Evolutionary conservation across 768 basidiomycete genomes (phyloP), one percentile per base, ranked within the genome.

Genomic region (Xerocomus spinulosus): DNA sequence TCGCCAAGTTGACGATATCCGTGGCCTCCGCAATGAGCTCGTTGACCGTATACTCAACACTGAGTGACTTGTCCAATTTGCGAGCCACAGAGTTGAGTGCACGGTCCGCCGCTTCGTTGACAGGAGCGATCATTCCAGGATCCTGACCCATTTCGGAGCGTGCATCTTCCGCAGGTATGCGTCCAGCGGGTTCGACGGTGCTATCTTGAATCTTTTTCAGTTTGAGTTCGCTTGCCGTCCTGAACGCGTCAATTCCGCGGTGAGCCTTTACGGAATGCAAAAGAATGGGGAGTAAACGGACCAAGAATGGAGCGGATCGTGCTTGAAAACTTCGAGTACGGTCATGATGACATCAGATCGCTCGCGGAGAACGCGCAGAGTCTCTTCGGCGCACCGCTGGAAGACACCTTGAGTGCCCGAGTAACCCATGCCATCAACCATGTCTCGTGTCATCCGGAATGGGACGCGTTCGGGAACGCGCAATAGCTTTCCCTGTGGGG

Each of bases 271-370:
- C n/a, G 15, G 21, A 26, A 23, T 10, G 37, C 30, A 42, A 23
- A 7, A 18, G 12, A 40, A 25, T 30, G 52, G 23, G 12, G 13
- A 14, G 10, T n/a, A 4, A 48, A 55, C 80, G 29, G 41, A 92
- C 94, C 95, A 98, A 25, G 82, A 85, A 58, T 97, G 89, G 17
- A 99, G 76, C 5, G 96, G 95, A 65, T 99, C 95, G 60, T 95
- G 82, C 65, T 89, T 92, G 80, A 98, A 96, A 13, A 97, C 95
- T 60, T 96, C 94, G 30, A 99, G 75, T 4, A 99, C 87, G 1
- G 94, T 97, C 78, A 93, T 81, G 60, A 99, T 85, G 37, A 95
- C 81, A 28, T 84, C 87, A 0, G 90, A 89, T 9, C 83, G 80
- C 32, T 87, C 83, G 10, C 94, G 80, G 28, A 98, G 72, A 5